phyloP scores from a whole-genome alignment of 495 filamentous ascomycete species.

The Staphylotrichum tortipilum region DNA sequence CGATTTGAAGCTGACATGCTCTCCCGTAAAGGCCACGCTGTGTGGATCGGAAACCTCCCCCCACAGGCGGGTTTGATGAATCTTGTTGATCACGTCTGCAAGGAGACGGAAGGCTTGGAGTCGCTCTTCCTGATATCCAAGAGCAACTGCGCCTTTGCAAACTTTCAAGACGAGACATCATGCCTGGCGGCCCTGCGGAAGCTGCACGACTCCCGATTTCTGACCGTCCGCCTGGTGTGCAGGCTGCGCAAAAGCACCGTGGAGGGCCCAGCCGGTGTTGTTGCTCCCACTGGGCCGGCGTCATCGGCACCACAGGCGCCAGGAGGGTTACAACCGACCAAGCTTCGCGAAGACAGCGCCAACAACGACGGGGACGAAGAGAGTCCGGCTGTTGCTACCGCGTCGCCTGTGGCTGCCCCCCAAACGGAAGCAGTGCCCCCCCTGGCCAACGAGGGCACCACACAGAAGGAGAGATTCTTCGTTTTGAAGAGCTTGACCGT shows the following conservation, averaged over 20 bases:
- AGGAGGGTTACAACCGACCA: conserved; percentile 12
- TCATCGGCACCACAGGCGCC: conserved; percentile 19
- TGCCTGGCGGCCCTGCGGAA: conserved; percentile 71
- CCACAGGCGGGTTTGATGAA: conserved; percentile 68
- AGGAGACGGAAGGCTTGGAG: conserved; percentile 72
- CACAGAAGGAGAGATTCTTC: conserved; percentile 67
- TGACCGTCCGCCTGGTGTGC: conserved; percentile 86
- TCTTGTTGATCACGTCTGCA: conserved; percentile 85
- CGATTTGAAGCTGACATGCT: background rate
- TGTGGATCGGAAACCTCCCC: conserved; percentile 95
- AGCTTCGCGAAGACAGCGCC: background rate
- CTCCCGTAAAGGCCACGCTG: conserved; percentile 58
- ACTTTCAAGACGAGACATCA: conserved; percentile 74
- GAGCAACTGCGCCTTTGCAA: conserved; percentile 96
- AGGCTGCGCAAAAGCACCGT: conserved; percentile 61
- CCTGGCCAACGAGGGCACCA: conserved; percentile 10
- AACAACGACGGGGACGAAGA: conserved; percentile 15
- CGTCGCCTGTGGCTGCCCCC: conserved; percentile 3
- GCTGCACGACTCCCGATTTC: conserved; percentile 87
- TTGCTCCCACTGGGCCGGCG: conserved; percentile 48
- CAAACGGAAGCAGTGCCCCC: conserved; percentile 4
- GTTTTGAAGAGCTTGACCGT: conserved; percentile 90
- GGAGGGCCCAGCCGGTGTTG: conserved; percentile 39
- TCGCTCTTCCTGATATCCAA: conserved; percentile 94
- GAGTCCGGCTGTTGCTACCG: background rate